Base-by-base conservation (phyloP, 1,284 basidiomycete species). In the Ceratobasidium sp. region DNA sequence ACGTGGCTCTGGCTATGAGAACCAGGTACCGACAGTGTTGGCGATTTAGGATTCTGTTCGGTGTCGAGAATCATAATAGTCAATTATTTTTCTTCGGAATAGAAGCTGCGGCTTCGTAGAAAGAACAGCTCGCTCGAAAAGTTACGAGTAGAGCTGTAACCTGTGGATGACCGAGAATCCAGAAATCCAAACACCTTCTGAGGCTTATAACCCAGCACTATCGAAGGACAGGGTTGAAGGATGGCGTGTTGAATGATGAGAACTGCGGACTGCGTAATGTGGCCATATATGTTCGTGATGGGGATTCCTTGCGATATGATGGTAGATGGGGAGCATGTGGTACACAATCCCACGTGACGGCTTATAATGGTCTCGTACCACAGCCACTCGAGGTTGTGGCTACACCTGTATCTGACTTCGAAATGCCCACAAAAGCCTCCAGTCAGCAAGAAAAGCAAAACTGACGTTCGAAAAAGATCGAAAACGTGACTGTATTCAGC, bases 11-110 rank as follows among this genome's bases (percentile, higher is more conserved):
- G 66, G 10, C 23, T 5, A 12, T 42, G 46, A 20, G 42, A 68
- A 23, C 12, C 20, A 20, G 53, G n/a, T n/a, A 3, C 53, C 4
- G 53, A 23, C 20, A 55, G 53, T 55, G 53, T 20, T 12, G 66
- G 44, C 20, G 66, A 68, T n/a, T 68, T 68, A 5, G 66, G 66
- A 4, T 28, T 53, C 1, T 28, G n/a, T 5, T 68, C 66, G n/a
- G 23, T 28, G 20, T 68, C 66, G 23, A 68, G 20, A 68, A 68
- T 68, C 66, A 68, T 68, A 7, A n/a, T 55, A n/a, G 7, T 6
- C 23, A 55, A 23, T 55, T n/a, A 55, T 4, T 9, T n/a, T n/a
- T n/a, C 7, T 55, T 55, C 3, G 53, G 18, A 20, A 7, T 7
- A 23, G 53, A 55, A 55, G 53, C n/a, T 46, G 44, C 53, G 3